Evolutionary conservation across 1,139 yeast species (phyloP).

Genomic region (Saccharomyces hybrid): DNA sequence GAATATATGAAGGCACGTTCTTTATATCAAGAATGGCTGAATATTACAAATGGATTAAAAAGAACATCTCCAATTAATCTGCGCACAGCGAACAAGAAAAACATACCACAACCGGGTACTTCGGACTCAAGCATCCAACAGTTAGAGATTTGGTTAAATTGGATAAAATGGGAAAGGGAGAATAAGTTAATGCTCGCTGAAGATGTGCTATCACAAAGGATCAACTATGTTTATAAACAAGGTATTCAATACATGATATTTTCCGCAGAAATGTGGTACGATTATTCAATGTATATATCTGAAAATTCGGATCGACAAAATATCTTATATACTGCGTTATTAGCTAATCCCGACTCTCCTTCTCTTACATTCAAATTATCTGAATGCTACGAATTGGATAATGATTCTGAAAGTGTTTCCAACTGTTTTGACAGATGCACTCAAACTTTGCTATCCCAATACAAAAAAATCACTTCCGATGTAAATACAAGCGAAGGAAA

Average conservation of each 20-base stretch:
- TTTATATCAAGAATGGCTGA: slow-evolving; percentile 63
- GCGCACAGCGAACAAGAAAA: slow-evolving; percentile 33
- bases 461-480: slow-evolving; percentile 23
- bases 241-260: slow-evolving; percentile 63
- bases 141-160: slow-evolving; percentile 53
- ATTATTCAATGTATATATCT: slow-evolving; percentile 37
- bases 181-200: slow-evolving; percentile 60
- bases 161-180: slow-evolving; percentile 74
- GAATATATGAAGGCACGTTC: slow-evolving; percentile 89
- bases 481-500: slow-evolving; percentile 26
- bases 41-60: slow-evolving; percentile 44
- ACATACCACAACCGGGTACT: slow-evolving; percentile 34
- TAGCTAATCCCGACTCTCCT: slow-evolving; percentile 66
- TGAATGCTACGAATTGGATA: slow-evolving; percentile 59
- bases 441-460: slow-evolving; percentile 35
- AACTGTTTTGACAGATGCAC: slow-evolving; percentile 47
- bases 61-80: slow-evolving; percentile 30
- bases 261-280: slow-evolving; percentile 82
- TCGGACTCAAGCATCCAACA: too few species aligned
- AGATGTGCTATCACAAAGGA: slow-evolving; percentile 46
- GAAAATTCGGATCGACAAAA: slow-evolving; percentile 34
- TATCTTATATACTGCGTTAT: slow-evolving; percentile 50
- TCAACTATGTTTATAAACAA: slow-evolving; percentile 69
- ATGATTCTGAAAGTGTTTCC: slow-evolving; percentile 46
- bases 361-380: slow-evolving; percentile 61